Evolutionary conservation across 345 rosid species (phyloP).

Genomic region (Eucalyptus paniculata): DNA sequence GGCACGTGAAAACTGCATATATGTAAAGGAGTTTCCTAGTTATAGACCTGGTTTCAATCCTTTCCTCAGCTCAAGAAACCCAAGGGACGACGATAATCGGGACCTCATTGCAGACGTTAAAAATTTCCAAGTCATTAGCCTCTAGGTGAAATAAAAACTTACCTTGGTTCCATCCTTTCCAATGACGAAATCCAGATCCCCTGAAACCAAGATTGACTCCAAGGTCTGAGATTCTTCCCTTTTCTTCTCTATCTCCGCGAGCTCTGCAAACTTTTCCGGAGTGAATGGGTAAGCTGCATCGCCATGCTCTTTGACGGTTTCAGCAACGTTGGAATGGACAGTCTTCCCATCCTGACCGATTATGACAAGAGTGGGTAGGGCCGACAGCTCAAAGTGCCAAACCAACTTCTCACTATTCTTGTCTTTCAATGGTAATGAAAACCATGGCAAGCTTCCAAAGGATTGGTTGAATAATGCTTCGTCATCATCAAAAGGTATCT

Average conservation of each 20-base stretch:
- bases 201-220: conserved; percentile 3
- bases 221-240: conserved; percentile 4
- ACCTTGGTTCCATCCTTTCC: conserved; percentile 5
- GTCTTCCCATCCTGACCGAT: conserved; percentile 3
- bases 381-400: not conserved
- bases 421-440: conserved; percentile 4
- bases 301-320: conserved; percentile 4
- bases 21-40: not conserved
- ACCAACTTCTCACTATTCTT: not conserved
- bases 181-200: conserved; percentile 5
- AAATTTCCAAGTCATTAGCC: not conserved
- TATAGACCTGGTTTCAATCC: not conserved
- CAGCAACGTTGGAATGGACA: not conserved
- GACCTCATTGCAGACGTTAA: not conserved
- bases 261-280: conserved; percentile 1
- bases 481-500: not conserved
- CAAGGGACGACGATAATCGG: not conserved
- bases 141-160: not conserved
- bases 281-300: conserved; percentile 7
- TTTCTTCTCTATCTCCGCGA: conserved; percentile 6
- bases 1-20: not conserved
- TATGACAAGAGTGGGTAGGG: conserved; percentile 5
- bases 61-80: not conserved
- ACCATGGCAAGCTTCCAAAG: conserved; percentile 7
- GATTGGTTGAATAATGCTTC: not conserved